Evolutionary conservation across 495 filamentous ascomycete species (phyloP).

Genomic region (Astrothelium subdiscretum): DNA sequence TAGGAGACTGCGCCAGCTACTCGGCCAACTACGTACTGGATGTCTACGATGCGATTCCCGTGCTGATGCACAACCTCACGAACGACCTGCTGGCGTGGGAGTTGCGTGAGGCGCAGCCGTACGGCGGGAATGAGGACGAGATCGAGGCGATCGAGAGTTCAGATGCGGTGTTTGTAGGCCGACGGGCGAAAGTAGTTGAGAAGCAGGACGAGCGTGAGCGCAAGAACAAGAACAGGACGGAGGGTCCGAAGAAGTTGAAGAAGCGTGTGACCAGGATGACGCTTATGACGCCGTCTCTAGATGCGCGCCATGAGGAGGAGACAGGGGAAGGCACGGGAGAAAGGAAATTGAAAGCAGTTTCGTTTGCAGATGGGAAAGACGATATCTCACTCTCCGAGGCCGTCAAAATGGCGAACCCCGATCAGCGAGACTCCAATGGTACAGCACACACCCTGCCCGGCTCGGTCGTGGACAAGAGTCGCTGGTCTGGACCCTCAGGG

Average conservation of each 20-base stretch:
- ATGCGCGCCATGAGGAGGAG: background rate
- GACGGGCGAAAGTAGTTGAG: background rate
- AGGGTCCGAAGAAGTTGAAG: background rate
- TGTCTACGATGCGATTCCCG: conserved; percentile 22
- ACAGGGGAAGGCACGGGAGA: background rate
- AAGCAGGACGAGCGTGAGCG: too few species aligned
- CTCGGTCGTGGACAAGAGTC: background rate
- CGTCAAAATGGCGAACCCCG: background rate
- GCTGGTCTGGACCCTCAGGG: background rate
- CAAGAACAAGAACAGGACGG: too few species aligned
- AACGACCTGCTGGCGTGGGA: conserved; percentile 22
- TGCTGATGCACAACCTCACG: conserved; percentile 21
- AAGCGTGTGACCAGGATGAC: background rate
- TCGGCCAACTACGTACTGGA: conserved; percentile 19
- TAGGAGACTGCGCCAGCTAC: conserved; percentile 24
- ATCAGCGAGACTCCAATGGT: background rate
- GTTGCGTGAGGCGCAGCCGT: background rate
- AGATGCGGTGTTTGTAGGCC: background rate
- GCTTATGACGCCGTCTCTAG: background rate
- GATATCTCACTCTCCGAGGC: background rate
- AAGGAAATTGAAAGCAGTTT: background rate
- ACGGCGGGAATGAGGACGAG: conserved; percentile 11
- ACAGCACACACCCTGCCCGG: background rate
- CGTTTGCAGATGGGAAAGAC: background rate
- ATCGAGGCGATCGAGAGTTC: conserved; percentile 7